A percentile compares a stretch with the other conserved stretches of the same genome.
These are phyloP conservation scores for Aegilops bicornis DNA, from an alignment of 176 grass and related monocot species.

Conservation along the genomic window DNA sequence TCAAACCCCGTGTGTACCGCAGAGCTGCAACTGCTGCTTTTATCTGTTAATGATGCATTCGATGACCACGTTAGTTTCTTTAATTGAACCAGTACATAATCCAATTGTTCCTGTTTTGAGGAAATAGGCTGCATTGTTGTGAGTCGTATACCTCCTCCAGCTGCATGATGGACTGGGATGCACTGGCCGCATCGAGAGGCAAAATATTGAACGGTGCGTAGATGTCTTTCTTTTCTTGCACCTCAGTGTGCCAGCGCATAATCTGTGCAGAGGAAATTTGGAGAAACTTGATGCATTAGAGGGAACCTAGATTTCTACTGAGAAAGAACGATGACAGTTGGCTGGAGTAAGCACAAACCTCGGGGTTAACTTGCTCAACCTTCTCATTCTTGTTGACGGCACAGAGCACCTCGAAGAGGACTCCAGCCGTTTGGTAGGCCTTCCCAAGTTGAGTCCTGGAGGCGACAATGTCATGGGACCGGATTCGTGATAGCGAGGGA, in stretches of 20 bases:
- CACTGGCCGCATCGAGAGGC: conserved; percentile 78
- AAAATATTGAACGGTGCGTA: conserved; percentile 80
- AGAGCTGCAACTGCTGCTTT: conserved; percentile 68
- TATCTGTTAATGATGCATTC: conserved; percentile 38
- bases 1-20: conserved; percentile 63
- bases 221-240: conserved; percentile 94
- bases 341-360: conserved; percentile 47
- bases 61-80: background rate
- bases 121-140: conserved; percentile 18
- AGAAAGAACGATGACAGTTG: conserved; percentile 4
- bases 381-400: conserved; percentile 94
- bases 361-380: conserved; percentile 84
- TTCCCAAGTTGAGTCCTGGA: conserved; percentile 83
- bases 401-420: conserved; percentile 92
- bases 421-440: conserved; percentile 88
- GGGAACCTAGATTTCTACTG: conserved; percentile 21
- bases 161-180: conserved; percentile 93
- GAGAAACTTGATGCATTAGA: conserved; percentile 29
- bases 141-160: conserved; percentile 72
- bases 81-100: conserved; percentile 22
- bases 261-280: conserved; percentile 52
- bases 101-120: background rate
- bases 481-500: background rate
- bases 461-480: background rate
- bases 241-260: conserved; percentile 66